Conservation (phyloP, 2,329 filamentous ascomycete genomes). For the Paraphaeosphaeria sporulosa region DNA sequence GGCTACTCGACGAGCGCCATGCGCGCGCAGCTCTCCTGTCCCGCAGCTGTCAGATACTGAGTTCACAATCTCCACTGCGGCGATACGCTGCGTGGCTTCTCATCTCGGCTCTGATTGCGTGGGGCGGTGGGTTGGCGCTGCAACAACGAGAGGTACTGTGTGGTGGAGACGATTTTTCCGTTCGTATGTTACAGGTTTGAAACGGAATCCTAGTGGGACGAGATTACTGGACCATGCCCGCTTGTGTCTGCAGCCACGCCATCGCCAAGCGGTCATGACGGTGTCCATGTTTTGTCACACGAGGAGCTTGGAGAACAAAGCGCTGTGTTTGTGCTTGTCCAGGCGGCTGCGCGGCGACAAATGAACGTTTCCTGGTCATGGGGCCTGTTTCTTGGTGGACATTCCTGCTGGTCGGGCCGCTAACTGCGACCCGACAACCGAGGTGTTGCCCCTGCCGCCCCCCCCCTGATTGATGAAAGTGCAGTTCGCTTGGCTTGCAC, state of each 20-base stretch:
- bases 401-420: neutral
- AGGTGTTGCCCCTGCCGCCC: neutral
- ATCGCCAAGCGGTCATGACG: neutral
- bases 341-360: neutral
- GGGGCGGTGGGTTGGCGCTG: neutral
- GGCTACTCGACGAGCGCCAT: too few species aligned
- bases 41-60: neutral
- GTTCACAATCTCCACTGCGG: constrained; percentile 2
- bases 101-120: constrained; percentile 6
- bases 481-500: neutral
- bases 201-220: constrained; percentile 3
- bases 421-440: neutral
- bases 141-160: neutral
- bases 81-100: constrained; percentile 6
- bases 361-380: neutral
- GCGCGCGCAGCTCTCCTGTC: too few species aligned
- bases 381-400: neutral
- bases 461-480: neutral
- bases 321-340: neutral
- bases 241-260: constrained; percentile 2
- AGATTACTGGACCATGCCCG: constrained; percentile 6
- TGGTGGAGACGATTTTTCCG: constrained; percentile 15
- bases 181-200: constrained; percentile 7
- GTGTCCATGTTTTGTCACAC: constrained; percentile 4
- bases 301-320: neutral